phyloP scores from a whole-genome alignment of 2,329 filamentous ascomycete species.

The Calonectria hongkongensis region DNA sequence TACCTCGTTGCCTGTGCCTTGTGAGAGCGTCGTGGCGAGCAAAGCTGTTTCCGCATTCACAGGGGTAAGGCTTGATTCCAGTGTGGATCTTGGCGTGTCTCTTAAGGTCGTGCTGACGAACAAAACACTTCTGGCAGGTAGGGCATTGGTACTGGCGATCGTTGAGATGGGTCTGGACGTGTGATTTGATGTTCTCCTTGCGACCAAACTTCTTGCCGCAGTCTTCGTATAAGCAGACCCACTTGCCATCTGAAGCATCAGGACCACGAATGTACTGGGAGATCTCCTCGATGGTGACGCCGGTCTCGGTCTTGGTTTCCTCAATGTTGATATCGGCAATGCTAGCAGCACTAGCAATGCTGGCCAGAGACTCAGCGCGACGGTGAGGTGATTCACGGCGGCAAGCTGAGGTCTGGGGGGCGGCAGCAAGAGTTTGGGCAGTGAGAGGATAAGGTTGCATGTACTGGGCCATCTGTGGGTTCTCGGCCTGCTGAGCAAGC shows the following conservation, averaged over 20 bases:
- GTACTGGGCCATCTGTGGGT: conserved; percentile 68
- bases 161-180: conserved; percentile 97
- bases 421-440: conserved; percentile 46
- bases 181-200: conserved; percentile 98
- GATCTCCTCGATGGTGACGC: conserved; percentile 91
- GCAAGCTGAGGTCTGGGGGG: conserved; percentile 45
- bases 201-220: conserved; percentile 95
- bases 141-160: conserved; percentile 97
- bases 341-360: conserved; percentile 74
- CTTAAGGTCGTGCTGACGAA: conserved; percentile 97
- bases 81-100: conserved; percentile 98
- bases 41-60: conserved; percentile 95
- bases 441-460: conserved; percentile 55
- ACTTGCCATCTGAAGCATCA: conserved; percentile 84
- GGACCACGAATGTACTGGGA: conserved; percentile 83
- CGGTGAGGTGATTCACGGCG: conserved; percentile 64
- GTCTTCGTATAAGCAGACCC: conserved; percentile 83
- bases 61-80: conserved; percentile 95
- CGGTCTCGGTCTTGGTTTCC: conserved; percentile 83
- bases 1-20: conserved; percentile 93
- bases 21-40: conserved; percentile 96
- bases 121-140: conserved; percentile 95
- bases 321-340: conserved; percentile 79
- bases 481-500: conserved; percentile 72
- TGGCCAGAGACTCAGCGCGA: conserved; percentile 76